Base-by-base conservation (phyloP, 2,329 filamentous ascomycete genomes). In the Cladosporium sp. region DNA sequence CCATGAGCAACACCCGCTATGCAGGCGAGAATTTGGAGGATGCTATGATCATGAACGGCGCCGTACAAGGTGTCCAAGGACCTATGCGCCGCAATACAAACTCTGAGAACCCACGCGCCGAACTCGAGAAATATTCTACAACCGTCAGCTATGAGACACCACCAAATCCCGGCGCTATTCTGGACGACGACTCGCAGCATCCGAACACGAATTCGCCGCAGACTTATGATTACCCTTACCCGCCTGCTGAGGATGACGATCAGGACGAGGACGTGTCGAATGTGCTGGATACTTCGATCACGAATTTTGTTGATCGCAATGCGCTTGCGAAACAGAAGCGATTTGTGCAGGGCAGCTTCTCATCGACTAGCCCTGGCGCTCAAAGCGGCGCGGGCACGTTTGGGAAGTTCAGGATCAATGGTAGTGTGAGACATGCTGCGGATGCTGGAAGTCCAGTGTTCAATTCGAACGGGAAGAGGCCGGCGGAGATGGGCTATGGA, bases 91-190 rank as follows among this genome's bases (percentile, higher is more conserved):
- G 73, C 3, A 36, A 65, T 44, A 47, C 54, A 30, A 30, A 32
- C 10, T 26, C 47, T 4, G 26, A 66, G 8, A 18, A 36, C 21
- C 26, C 64, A 28, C 44, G 60, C 49, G 1, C 24, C 10, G 47
- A 44, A 32, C 26, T 44, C 21, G 62, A 49, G 2, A 24, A 15
- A 6, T 26, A 36, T 11, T 2, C 7, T 4, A 36, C 66, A n/a
- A 62, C 67, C 30, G 65, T 73, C 15, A 66, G 59, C 24, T 75
- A 76, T 52, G 71, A 75, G 63, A 75, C 74, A 18, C 74, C 74
- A 3, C 71, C 71, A 2, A 65, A 74, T 11, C 73, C 74, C 11
- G 74, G 74, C 18, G 68, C 69, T 1, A 68, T 76, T 21, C 44
- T 70, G 11, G 67, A 55, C 65, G 71, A 72, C 8, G 71, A 69